A percentile compares a stretch with the other conserved stretches of the same genome.
phyloP scores from a whole-genome alignment of 2,329 filamentous ascomycete genomes.

The Colletotrichum sp. region DNA sequence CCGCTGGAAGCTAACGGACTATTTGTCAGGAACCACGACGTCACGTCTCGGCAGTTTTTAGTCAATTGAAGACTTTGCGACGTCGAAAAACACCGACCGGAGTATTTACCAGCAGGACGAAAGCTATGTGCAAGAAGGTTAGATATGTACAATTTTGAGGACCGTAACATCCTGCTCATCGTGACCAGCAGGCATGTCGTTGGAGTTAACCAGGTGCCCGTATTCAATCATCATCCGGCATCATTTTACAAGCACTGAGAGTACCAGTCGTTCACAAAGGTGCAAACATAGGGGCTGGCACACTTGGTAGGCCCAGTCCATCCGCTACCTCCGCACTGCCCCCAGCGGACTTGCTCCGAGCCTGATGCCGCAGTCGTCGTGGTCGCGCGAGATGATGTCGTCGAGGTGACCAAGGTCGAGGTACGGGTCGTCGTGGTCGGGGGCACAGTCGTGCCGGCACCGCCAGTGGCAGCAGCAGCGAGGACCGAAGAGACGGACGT shows the following conservation, averaged over 20 bases:
- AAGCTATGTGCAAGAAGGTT: neutral
- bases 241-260: conserved; percentile 23
- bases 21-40: neutral
- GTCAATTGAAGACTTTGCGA: neutral
- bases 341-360: conserved; percentile 18
- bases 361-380: conserved; percentile 8
- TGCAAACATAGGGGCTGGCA: conserved; percentile 19
- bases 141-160: neutral
- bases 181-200: accelerated
- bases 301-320: conserved; percentile 24
- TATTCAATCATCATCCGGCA: neutral
- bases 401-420: neutral
- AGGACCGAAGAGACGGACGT: conserved; percentile 41
- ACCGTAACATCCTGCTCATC: neutral
- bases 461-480: conserved; percentile 29
- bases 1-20: neutral
- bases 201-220: neutral
- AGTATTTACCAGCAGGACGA: neutral
- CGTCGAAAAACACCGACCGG: neutral
- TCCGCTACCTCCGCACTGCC: conserved; percentile 24
- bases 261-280: conserved; percentile 24
- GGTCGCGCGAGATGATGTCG: neutral
- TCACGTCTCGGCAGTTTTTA: neutral
- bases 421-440: neutral
- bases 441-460: neutral